phyloP scores from a whole-genome alignment of 225 moss, liverwort and hornwort genomes.

The Asterella californica region DNA sequence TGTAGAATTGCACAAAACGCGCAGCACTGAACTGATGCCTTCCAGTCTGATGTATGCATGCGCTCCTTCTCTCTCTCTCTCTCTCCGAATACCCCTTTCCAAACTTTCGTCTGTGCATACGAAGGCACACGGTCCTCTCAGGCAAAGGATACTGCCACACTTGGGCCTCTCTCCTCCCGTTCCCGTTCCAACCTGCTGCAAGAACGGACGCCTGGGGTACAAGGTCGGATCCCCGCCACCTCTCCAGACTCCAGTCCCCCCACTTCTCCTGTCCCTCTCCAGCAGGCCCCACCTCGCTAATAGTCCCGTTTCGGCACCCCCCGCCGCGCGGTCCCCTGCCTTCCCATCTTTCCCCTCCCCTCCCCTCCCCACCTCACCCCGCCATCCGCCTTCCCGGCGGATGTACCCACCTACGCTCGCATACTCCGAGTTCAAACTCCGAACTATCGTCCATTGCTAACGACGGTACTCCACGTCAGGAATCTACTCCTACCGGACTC shows the following conservation, averaged over 20 bases:
- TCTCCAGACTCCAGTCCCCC: too few relatives aligned
- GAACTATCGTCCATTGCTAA: background rate
- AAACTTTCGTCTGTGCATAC: background rate
- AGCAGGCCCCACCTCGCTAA: background rate
- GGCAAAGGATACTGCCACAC: background rate
- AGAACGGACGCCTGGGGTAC: conserved; percentile 11
- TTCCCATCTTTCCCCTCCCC: too few relatives aligned
- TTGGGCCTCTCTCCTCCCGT: background rate
- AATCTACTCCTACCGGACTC: too few relatives aligned
- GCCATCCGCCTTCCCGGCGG: background rate
- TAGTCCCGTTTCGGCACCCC: background rate
- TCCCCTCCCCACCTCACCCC: too few relatives aligned
- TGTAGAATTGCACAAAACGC: background rate
- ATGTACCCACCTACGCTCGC: background rate
- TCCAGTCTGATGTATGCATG: background rate
- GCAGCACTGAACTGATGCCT: conserved; percentile 4
- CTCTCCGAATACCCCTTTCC: too few relatives aligned
- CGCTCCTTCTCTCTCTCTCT: background rate
- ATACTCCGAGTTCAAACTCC: background rate
- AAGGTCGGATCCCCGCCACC: background rate
- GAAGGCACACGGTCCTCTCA: background rate
- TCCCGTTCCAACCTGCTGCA: background rate
- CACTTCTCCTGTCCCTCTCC: background rate
- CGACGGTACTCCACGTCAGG: background rate
- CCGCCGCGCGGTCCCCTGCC: background rate